Percentiles rank a stretch among this genome's conserved stretches.
Evolutionary conservation across 352 stramenopile species (phyloP).

Genomic region (Halophytophthora batemanensis): DNA sequence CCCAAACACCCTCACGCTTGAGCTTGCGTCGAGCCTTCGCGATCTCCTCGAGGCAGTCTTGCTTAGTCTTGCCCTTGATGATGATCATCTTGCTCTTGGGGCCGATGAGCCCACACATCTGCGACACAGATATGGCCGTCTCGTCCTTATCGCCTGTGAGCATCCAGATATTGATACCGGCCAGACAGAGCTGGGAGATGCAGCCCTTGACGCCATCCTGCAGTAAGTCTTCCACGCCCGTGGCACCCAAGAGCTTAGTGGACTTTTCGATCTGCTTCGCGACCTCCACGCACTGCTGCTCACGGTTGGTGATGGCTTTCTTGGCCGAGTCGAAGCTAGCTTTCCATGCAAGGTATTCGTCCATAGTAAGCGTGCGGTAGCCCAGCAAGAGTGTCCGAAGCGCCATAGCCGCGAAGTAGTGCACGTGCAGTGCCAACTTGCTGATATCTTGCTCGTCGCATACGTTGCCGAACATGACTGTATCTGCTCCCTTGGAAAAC

Average conservation of each 20-base stretch:
- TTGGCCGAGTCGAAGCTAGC: conserved; percentile 63
- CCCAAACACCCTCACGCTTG: conserved; percentile 77
- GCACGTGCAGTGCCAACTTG: conserved; percentile 74
- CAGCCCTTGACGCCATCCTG: conserved; percentile 96
- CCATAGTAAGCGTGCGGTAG: conserved; percentile 56
- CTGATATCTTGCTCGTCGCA: conserved; percentile 69
- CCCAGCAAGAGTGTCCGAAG: conserved; percentile 84
- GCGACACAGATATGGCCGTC: conserved; percentile 98
- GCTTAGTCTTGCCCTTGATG: conserved; percentile 76
- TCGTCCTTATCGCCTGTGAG: conserved; percentile 99
- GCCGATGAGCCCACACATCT: conserved; percentile 93
- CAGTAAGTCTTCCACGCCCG: conserved; percentile 96
- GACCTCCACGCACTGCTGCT: conserved; percentile 64
- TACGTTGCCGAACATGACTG: conserved; percentile 83
- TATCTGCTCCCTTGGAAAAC: conserved; percentile 89
- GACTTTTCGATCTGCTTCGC: conserved; percentile 74
- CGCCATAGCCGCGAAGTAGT: conserved; percentile 87
- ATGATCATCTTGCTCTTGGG: conserved; percentile 78
- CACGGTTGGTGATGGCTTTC: conserved; percentile 59
- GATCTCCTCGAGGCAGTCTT: conserved; percentile 82
- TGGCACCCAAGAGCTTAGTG: conserved; percentile 92
- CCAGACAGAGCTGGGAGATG: conserved; percentile 93
- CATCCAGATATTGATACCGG: conserved; percentile 99
- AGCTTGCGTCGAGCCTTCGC: conserved; percentile 67
- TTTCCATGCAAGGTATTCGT: conserved; percentile 76